phyloP scores from a whole-genome alignment of 495 filamentous ascomycete species.

The Penicillium mononematosum region DNA sequence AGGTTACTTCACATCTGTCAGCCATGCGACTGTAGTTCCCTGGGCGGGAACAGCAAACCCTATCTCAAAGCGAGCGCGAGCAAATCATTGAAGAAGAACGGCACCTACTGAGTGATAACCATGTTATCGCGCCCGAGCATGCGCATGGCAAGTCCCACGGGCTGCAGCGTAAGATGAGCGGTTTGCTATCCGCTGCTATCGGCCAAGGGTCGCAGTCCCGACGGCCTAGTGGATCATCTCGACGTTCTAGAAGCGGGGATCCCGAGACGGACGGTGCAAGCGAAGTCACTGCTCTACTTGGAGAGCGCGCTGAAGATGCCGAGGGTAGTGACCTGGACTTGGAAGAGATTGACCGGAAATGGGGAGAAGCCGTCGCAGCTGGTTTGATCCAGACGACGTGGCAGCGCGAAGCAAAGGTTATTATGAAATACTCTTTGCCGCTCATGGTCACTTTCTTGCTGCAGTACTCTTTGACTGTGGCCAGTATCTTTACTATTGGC shows the following conservation, averaged over 20 bases:
- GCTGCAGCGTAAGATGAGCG: conserved; percentile 32
- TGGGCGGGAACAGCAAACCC: conserved; percentile 45
- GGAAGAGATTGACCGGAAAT: conserved; percentile 57
- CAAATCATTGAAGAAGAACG: conserved; percentile 70
- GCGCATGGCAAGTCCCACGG: conserved; percentile 31
- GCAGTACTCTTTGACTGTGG: conserved; percentile 71
- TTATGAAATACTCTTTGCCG: conserved; percentile 60
- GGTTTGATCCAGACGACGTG: conserved; percentile 80
- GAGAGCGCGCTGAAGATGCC: conserved; percentile 15
- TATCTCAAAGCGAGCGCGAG: conserved; percentile 61
- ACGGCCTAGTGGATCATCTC: conserved; percentile 12
- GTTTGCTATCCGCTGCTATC: conserved; percentile 25
- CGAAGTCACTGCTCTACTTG: conserved; percentile 56
- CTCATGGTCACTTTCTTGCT: conserved; percentile 71
- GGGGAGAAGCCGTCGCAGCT: conserved; percentile 73
- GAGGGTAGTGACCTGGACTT: conserved; percentile 32
- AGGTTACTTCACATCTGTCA: conserved; percentile 61
- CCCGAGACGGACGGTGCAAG: conserved; percentile 18
- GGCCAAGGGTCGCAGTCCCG: conserved; percentile 12
- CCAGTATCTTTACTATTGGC: conserved; percentile 67
- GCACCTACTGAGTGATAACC: conserved; percentile 73
- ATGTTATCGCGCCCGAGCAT: conserved; percentile 66
- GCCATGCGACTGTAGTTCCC: conserved; percentile 47
- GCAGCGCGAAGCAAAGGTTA: conserved; percentile 73
- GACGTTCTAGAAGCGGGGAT: conserved; percentile 21